Evolutionary conservation across 192 early-diverging fungal genomes (phyloP).

Genomic region (Dissophora globulifera): DNA sequence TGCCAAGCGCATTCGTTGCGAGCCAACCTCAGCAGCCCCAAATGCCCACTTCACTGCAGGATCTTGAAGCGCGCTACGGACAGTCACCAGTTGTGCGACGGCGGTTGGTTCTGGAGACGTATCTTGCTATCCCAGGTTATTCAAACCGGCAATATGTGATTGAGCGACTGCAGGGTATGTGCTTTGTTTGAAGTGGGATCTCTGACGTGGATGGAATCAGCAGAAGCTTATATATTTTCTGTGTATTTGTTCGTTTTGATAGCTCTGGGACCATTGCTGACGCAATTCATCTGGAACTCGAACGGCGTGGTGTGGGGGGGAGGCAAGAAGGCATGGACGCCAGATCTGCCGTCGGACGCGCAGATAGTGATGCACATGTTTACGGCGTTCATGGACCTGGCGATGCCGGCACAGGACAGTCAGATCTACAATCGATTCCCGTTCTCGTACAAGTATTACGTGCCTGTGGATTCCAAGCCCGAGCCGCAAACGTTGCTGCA

Average conservation of each 20-base stretch:
- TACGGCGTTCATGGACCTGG: slow-evolving; percentile 67
- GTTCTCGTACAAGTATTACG: slow-evolving; percentile 66
- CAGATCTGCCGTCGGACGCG: slow-evolving; percentile 60
- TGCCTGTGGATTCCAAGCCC: slow-evolving; percentile 60
- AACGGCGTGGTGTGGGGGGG: slow-evolving; percentile 35
- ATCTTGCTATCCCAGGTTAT: slow-evolving; percentile 42
- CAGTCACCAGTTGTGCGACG: slow-evolving; percentile 25
- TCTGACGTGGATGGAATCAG: no score
- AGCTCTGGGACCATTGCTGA: slow-evolving; percentile 47
- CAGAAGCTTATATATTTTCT: no score
- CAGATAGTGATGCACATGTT: slow-evolving; percentile 73
- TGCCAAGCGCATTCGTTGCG: slow-evolving; percentile 27
- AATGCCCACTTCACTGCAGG: slow-evolving; percentile 36
- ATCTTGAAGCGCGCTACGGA: slow-evolving; percentile 45
- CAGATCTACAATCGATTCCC: slow-evolving; percentile 58
- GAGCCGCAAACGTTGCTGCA: slow-evolving; percentile 59
- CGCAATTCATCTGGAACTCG: slow-evolving; percentile 48
- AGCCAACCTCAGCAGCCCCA: slow-evolving; percentile 30
- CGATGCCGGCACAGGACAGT: slow-evolving; percentile 56
- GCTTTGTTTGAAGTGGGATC: no score
- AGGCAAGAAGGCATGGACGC: slow-evolving; percentile 27
- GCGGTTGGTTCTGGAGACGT: slow-evolving; percentile 27
- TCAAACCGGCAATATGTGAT: slow-evolving; percentile 50
- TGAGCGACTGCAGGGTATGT: slow-evolving; percentile 38
- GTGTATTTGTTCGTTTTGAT: not conserved